phyloP scores from a whole-genome alignment of 768 basidiomycete species.

The Panellus pusillus region DNA sequence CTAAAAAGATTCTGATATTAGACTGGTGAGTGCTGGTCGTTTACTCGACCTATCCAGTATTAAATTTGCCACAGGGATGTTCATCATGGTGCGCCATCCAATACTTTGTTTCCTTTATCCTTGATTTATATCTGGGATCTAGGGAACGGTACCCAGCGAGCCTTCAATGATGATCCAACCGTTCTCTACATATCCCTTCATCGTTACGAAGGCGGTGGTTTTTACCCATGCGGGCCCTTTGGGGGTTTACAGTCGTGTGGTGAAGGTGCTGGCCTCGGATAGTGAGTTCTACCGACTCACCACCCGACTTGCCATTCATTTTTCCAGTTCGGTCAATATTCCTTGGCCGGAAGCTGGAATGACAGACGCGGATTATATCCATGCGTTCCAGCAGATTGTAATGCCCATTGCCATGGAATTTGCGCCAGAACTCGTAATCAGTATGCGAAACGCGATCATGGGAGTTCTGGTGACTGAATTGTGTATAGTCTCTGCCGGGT shows the following conservation, averaged over 20 bases:
- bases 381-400: conserved; percentile 92
- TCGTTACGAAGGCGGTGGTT: conserved; percentile 87
- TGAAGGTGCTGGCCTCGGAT: conserved; percentile 80
- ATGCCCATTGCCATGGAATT: conserved; percentile 99
- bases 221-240: conserved; percentile 92
- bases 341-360: conserved; percentile 91
- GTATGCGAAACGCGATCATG: conserved; percentile 45
- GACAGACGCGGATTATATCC: conserved; percentile 93
- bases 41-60: background rate
- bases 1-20: conserved; percentile 85
- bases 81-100: conserved; percentile 69
- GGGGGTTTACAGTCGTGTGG: conserved; percentile 87
- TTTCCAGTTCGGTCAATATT: conserved; percentile 84
- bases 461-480: background rate
- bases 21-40: conserved; percentile 74
- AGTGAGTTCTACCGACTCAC: conserved; percentile 49
- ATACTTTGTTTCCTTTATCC: no score
- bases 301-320: conserved; percentile 1
- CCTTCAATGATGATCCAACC: conserved; percentile 90
- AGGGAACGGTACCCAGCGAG: conserved; percentile 98
- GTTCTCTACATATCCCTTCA: conserved; percentile 95
- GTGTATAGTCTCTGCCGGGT: conserved; percentile 87
- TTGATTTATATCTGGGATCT: background rate
- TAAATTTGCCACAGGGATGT: conserved; percentile 71
- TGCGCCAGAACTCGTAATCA: conserved; percentile 92